phyloP scores from a whole-genome alignment of 2,329 filamentous ascomycete species.

The Colletotrichum noveboracense region DNA sequence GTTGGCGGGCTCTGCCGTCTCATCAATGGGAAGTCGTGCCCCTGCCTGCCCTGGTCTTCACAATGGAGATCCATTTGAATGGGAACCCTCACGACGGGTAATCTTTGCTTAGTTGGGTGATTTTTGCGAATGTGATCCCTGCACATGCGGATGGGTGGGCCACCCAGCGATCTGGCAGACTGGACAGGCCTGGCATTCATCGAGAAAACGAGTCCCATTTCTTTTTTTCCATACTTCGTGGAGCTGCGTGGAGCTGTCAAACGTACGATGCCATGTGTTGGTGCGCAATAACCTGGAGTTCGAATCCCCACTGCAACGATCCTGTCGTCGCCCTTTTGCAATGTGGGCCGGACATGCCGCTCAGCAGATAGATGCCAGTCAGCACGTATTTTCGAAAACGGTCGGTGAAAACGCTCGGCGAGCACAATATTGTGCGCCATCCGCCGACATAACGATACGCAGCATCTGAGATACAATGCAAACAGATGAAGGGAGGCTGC shows the following conservation, averaged over 20 bases:
- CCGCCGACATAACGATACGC: background rate
- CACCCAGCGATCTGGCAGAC: conserved; percentile 22
- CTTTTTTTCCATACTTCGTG: conserved; percentile 11
- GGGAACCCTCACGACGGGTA: conserved; percentile 10
- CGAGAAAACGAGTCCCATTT: conserved; percentile 17
- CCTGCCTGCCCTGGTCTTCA: background rate
- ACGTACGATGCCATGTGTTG: conserved; percentile 20
- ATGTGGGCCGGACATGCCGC: conserved; percentile 7
- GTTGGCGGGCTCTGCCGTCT: conserved; percentile 23
- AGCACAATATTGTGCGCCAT: background rate
- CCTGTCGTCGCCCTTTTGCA: background rate
- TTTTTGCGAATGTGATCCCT: conserved; percentile 18
- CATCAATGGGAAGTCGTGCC: conserved; percentile 10
- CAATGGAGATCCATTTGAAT: conserved; percentile 8
- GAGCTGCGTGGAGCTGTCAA: conserved; percentile 20
- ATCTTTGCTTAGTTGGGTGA: conserved; percentile 21
- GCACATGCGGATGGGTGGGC: conserved; percentile 10
- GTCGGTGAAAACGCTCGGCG: background rate
- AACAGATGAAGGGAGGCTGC: conserved; percentile 18
- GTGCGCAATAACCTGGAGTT: conserved; percentile 1
- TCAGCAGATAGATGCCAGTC: background rate
- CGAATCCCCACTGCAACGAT: background rate
- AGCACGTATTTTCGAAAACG: background rate
- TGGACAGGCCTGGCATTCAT: conserved; percentile 16
- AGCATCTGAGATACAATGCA: background rate